A percentile compares a stretch with the other conserved stretches of the same genome.
phyloP scores from a whole-genome alignment of 2,329 filamentous ascomycete species.

The Fusarium sterilihyphosum region DNA sequence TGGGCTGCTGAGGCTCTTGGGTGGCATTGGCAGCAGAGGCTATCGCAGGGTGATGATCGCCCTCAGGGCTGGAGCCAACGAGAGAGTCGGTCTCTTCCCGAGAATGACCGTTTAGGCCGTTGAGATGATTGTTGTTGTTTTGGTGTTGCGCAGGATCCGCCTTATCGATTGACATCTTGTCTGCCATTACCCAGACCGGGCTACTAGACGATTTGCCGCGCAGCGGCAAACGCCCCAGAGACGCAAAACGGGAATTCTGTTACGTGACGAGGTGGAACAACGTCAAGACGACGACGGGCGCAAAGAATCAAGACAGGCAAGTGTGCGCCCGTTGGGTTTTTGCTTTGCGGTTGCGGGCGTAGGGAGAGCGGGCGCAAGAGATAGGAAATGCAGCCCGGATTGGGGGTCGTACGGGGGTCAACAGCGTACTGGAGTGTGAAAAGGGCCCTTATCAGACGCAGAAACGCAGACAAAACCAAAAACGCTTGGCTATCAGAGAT shows the following conservation, averaged over 20 bases:
- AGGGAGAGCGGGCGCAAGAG: conserved; percentile 49
- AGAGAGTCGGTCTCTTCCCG: conserved; percentile 71
- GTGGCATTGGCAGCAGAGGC: conserved; percentile 46
- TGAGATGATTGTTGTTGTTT: conserved; percentile 47
- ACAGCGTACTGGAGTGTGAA: conserved; percentile 24
- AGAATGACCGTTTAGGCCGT: conserved; percentile 49
- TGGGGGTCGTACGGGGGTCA: conserved; percentile 45
- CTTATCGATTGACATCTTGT: conserved; percentile 74
- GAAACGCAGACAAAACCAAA: conserved; percentile 10
- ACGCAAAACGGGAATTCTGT: conserved; percentile 49
- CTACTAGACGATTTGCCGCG: conserved; percentile 49
- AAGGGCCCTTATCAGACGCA: conserved; percentile 24
- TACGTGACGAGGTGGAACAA: conserved; percentile 48
- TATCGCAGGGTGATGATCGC: conserved; percentile 55
- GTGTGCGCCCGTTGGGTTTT: conserved; percentile 50
- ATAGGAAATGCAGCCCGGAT: conserved; percentile 40
- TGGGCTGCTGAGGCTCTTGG: conserved; percentile 74
- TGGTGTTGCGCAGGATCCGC: conserved; percentile 47
- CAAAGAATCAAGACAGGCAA: conserved; percentile 42
- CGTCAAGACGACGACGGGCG: conserved; percentile 45
- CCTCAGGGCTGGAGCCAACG: conserved; percentile 68
- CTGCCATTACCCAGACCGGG: conserved; percentile 62
- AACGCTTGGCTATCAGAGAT: conserved; percentile 33
- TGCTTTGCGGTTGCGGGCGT: conserved; percentile 52
- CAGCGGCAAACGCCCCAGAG: conserved; percentile 51